Evolutionary conservation across 208 protist species (phyloP).

Genomic region (Acanthamoeba triangularis): DNA sequence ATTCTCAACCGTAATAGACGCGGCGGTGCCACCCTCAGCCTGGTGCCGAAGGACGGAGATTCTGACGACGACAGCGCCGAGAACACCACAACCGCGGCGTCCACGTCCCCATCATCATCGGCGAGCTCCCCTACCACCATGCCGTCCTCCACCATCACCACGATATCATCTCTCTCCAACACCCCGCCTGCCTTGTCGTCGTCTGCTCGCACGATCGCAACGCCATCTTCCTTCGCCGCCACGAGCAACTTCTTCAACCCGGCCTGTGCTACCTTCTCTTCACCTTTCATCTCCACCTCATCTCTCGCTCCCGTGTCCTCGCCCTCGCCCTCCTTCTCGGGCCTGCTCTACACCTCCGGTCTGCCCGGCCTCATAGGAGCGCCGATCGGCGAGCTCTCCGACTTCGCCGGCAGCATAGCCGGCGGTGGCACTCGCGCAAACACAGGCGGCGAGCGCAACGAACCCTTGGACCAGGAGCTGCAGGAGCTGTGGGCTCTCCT

Average conservation of each 20-base stretch:
- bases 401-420: slow-evolving; percentile 4
- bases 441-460: not conserved
- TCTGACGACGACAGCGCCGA: not conserved
- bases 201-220: not conserved
- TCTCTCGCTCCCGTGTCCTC: not conserved
- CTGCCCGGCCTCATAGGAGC: not conserved
- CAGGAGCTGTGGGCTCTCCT: slow-evolving; percentile 19
- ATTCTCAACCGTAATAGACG: slow-evolving; percentile 12
- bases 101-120: not conserved
- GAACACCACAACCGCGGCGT: not conserved
- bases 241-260: not conserved
- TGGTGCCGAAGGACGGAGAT: not conserved
- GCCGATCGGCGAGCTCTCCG: slow-evolving; percentile 10
- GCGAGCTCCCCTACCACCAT: not conserved
- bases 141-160: not conserved
- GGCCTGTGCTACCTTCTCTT: not conserved
- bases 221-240: not conserved
- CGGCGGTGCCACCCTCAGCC: slow-evolving; percentile 2
- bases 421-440: not conserved
- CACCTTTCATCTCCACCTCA: not conserved
- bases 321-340: not conserved
- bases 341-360: not conserved
- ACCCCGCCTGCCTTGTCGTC: not conserved
- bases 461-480: not conserved
- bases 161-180: not conserved